Base-by-base conservation (phyloP, 164 flowering plant genomes). In the Tetrastigma voinierianum region DNA sequence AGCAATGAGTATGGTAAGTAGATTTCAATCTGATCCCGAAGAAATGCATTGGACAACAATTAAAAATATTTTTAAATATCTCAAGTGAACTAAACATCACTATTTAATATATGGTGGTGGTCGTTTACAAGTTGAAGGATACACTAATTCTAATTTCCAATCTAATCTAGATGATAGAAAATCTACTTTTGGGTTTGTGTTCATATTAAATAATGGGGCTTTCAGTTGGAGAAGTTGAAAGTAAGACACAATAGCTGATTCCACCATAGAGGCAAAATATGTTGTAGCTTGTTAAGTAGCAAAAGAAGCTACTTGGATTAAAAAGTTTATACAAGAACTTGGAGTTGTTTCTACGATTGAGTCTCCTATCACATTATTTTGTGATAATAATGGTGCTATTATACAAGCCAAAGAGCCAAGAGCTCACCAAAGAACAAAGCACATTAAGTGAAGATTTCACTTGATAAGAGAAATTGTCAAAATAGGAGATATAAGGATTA, bases 221-320 rank as follows among this genome's bases (percentile, higher is more conserved):
- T 44, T 48, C 12, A 48, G 46, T 45, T 49, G 52, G 9, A 62
- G 20, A 18, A 62, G 55, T 47, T 46, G 43, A 2, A 48, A 62
- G 54, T 0, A 62, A 11, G 1, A 47, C 25, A 62, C 43, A n/a
- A n/a, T n/a, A n/a, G n/a, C n/a, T n/a, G n/a, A n/a, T n/a, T n/a
- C n/a, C n/a, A n/a, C n/a, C n/a, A n/a, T n/a, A n/a, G n/a, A n/a
- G n/a, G n/a, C n/a, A n/a, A n/a, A n/a, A n/a, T n/a, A n/a, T n/a
- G n/a, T n/a, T 18, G 40, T 24, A 46, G 17, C 40, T 46, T 8
- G 47, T 20, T 62, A 53, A 60, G 21, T 64, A 64, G 67, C 67
- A 6, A 64, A 64, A 45, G 67, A 64, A 23, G 57, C 20, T 23
- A 20, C 51, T 9, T 64, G 67, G 67, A 49, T 64, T 1, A 7